A percentile compares a stretch with the other conserved stretches of the same genome.
Conservation (phyloP, 2,329 filamentous ascomycete species). For the Xylariales sp. region DNA sequence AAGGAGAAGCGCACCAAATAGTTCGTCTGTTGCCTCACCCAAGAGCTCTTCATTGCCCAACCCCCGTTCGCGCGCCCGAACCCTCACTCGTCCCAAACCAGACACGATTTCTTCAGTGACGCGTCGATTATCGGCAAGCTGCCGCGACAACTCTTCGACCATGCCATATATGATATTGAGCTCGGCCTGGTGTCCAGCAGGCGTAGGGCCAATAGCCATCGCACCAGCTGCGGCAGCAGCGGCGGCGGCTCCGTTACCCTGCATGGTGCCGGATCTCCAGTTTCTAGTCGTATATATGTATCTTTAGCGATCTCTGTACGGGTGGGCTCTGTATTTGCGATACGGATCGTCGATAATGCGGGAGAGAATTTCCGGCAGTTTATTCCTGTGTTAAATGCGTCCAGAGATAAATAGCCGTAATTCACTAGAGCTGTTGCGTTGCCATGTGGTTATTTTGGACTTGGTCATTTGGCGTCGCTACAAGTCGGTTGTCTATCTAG, state of each 20-base stretch:
- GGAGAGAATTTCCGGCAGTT: background rate
- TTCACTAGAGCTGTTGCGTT: no score
- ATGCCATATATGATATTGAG: conserved; percentile 75
- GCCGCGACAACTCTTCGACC: conserved; percentile 74
- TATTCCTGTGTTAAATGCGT: no score
- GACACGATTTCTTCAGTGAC: conserved; percentile 73
- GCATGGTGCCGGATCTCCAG: conserved; percentile 44
- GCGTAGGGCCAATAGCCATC: conserved; percentile 65
- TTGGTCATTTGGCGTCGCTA: background rate
- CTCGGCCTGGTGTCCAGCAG: conserved; percentile 75
- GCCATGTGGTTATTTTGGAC: background rate
- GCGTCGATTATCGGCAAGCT: conserved; percentile 70
- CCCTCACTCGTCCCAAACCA: conserved; percentile 71
- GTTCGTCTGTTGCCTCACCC: conserved; percentile 64
- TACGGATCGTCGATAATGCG: background rate
- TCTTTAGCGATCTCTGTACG: background rate
- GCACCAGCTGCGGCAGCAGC: conserved; percentile 53
- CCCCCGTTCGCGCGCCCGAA: conserved; percentile 63
- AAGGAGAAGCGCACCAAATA: conserved; percentile 60
- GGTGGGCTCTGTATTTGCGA: background rate
- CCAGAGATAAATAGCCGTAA: no score
- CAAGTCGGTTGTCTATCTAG: no score
- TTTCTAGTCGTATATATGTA: background rate
- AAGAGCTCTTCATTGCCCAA: conserved; percentile 70
- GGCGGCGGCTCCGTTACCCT: conserved; percentile 49